phyloP scores from a whole-genome alignment of 345 rosid species.

The Turritis glabra region DNA sequence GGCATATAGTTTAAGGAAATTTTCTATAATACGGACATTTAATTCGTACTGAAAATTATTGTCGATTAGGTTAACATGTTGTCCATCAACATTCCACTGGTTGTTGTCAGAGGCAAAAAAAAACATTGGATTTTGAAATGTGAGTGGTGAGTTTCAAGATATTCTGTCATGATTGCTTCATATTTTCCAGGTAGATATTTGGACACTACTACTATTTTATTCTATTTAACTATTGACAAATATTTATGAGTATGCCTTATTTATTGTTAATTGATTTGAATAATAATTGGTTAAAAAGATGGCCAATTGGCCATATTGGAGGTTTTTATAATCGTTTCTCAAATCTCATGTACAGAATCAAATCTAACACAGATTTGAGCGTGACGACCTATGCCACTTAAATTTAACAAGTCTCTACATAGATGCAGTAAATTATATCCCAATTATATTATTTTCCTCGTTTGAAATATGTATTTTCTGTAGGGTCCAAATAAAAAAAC shows the following conservation, averaged over 20 bases:
- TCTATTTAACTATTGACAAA: neutral
- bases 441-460: too few species aligned
- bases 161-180: conserved; percentile 59
- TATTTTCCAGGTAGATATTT: conserved; percentile 49
- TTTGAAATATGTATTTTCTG: conserved; percentile 22
- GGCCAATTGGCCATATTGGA: conserved; percentile 19
- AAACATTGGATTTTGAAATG: conserved; percentile 33
- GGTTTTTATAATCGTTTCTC: conserved; percentile 10
- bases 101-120: conserved; percentile 28
- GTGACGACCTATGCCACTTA: conserved; percentile 25
- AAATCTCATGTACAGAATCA: conserved; percentile 28
- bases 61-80: conserved; percentile 38
- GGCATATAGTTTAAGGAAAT: neutral
- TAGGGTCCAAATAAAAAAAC: conserved; percentile 24
- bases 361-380: conserved; percentile 41
- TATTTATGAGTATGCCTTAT: neutral
- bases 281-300: conserved; percentile 37
- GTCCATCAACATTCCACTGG: conserved; percentile 42
- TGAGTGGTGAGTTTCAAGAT: conserved; percentile 51
- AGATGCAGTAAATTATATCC: conserved; percentile 5
- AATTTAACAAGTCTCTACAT: conserved; percentile 22
- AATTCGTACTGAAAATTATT: neutral
- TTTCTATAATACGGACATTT: neutral
- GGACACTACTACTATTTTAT: conserved; percentile 2
- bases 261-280: conserved; percentile 4